Conservation (phyloP, 2,329 filamentous ascomycete species). For the Sclerotinia minor region DNA sequence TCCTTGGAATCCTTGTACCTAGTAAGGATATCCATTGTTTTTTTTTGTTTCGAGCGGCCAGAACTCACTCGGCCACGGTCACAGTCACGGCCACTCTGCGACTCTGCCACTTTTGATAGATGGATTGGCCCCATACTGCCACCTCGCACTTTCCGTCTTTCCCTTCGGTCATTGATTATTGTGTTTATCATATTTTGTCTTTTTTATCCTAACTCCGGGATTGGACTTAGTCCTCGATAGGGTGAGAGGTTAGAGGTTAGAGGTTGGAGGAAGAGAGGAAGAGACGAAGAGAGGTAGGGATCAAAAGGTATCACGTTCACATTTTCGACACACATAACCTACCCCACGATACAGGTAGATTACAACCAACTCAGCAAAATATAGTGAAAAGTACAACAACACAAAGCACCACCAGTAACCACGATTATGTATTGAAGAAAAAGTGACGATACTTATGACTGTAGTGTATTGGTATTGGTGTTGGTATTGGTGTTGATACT, state of each 20-base stretch:
- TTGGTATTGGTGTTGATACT: no score
- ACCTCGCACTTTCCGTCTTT: not conserved
- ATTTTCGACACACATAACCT: conserved; percentile 20
- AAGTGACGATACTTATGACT: no score
- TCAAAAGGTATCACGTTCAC: conserved; percentile 19
- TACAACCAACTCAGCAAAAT: conserved; percentile 24
- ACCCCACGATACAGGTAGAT: conserved; percentile 12
- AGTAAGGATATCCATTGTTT: not conserved
- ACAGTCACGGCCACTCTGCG: conserved; percentile 8
- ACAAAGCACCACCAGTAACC: not conserved
- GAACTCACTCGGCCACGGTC: not conserved
- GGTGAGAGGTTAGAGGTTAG: not conserved
- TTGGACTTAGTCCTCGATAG: conserved; percentile 4
- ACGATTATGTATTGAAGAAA: conserved; percentile 5
- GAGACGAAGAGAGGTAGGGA: not conserved
- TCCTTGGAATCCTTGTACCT: not conserved
- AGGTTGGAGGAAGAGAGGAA: not conserved
- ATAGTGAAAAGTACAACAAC: conserved; percentile 16
- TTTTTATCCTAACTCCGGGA: not conserved
- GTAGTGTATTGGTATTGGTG: not conserved
- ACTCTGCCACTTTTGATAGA: conserved; percentile 23
- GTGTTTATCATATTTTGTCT: not conserved
- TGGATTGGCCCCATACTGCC: conserved; percentile 23
- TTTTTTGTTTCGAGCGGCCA: not conserved
- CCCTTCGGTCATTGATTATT: not conserved